Percentiles rank a stretch among this genome's conserved stretches.
These are phyloP conservation scores for Colletotrichum musicola DNA, from an alignment of 2,329 filamentous ascomycete species.

Conservation along the genomic window DNA sequence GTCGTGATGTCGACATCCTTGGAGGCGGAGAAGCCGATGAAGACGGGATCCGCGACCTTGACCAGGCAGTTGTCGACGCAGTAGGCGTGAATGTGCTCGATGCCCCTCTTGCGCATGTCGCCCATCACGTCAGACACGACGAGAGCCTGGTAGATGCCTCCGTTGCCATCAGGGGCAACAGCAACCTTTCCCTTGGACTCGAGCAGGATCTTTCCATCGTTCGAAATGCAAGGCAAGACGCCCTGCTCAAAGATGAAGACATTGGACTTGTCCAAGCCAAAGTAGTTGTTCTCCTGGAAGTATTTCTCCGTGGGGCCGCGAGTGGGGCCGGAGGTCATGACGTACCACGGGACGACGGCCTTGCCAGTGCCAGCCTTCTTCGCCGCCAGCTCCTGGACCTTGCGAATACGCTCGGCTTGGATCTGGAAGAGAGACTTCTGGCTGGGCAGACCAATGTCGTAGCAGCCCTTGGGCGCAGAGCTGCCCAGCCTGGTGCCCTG, in stretches of 20 bases:
- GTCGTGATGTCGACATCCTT: conserved; percentile 95
- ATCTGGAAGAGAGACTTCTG: conserved; percentile 97
- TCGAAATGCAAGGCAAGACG: conserved; percentile 95
- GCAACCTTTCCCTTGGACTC: conserved; percentile 92
- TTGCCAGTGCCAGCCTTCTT: conserved; percentile 68
- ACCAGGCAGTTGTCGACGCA: conserved; percentile 99
- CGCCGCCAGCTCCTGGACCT: conserved; percentile 84
- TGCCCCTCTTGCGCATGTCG: conserved; percentile 89
- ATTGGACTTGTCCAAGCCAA: conserved; percentile 87
- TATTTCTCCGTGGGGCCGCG: conserved; percentile 92
- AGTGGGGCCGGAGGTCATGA: conserved; percentile 98
- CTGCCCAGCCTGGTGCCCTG: conserved; percentile 96
- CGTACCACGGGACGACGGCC: conserved; percentile 92
- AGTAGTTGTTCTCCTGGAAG: conserved; percentile 91
- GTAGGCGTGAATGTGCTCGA: conserved; percentile 96
- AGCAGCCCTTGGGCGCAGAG: conserved; percentile 97
- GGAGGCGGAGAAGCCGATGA: conserved; percentile 91
- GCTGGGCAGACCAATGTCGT: conserved; percentile 93
- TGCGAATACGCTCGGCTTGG: conserved; percentile 92
- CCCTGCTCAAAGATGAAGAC: conserved; percentile 97
- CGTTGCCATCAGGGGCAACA: conserved; percentile 96
- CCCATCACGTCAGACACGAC: conserved; percentile 82
- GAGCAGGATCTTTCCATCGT: conserved; percentile 96
- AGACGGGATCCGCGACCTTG: conserved; percentile 95
- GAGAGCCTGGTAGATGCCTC: conserved; percentile 94